Evolutionary conservation across 371 early-diverging fungal species (phyloP).

Genomic region (Mortierella sp.): DNA sequence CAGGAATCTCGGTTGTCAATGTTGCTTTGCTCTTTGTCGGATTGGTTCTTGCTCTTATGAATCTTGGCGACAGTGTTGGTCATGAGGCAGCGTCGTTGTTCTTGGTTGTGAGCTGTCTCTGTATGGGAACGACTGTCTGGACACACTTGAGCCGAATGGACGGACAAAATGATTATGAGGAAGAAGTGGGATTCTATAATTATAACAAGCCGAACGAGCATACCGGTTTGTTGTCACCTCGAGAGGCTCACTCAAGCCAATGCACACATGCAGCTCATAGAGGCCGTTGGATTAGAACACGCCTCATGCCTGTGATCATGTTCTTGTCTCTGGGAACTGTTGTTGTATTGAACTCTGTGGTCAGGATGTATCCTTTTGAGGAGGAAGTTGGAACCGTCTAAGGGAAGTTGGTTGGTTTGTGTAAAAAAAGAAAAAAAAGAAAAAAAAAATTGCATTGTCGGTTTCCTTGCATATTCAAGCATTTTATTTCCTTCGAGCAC

Average conservation of each 20-base stretch:
- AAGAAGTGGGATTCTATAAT: not conserved
- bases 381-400: slow-evolving; percentile 26
- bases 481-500: not conserved
- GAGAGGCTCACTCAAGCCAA: slow-evolving; percentile 10
- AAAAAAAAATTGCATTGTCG: not conserved
- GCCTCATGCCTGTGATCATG: slow-evolving; percentile 38
- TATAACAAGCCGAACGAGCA: slow-evolving; percentile 17
- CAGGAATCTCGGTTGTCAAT: slow-evolving; percentile 18
- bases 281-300: slow-evolving; percentile 38
- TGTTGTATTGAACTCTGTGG: slow-evolving; percentile 33
- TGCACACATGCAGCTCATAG: slow-evolving; percentile 14
- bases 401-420: not conserved
- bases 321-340: slow-evolving; percentile 26
- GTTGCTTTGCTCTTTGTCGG: slow-evolving; percentile 43
- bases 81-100: slow-evolving; percentile 40
- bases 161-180: not conserved
- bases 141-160: slow-evolving; percentile 49
- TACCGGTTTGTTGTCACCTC: slow-evolving; percentile 15
- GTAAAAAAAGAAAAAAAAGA: not conserved
- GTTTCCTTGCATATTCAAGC: not conserved
- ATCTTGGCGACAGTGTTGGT: slow-evolving; percentile 47
- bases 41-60: slow-evolving; percentile 43
- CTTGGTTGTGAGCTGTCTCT: slow-evolving; percentile 42
- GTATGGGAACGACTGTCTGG: slow-evolving; percentile 54
- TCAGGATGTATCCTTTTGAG: slow-evolving; percentile 8